These are phyloP conservation scores for Neoboletus subvelutipes DNA, from an alignment of 768 basidiomycete genomes.

Conservation along the genomic window DNA sequence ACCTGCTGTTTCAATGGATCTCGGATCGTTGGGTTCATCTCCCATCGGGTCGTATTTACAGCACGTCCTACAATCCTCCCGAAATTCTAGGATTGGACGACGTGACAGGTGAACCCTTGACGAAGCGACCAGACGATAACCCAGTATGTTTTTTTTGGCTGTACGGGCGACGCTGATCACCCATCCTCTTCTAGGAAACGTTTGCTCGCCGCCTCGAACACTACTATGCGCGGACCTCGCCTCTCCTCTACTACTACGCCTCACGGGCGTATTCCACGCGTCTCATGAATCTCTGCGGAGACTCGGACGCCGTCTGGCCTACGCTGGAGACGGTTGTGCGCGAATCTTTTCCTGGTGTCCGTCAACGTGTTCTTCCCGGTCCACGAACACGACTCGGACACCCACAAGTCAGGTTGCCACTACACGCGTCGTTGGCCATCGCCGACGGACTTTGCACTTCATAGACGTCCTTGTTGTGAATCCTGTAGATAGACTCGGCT, in stretches of 20 bases:
- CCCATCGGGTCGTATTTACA: slow-evolving; percentile 85
- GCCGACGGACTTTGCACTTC: slow-evolving; percentile 11
- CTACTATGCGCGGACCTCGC: slow-evolving; percentile 79
- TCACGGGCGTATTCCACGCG: slow-evolving; percentile 43
- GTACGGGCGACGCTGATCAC: slow-evolving; percentile 6
- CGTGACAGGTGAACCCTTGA: slow-evolving; percentile 77
- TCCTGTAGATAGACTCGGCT: neutral
- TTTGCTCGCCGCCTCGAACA: slow-evolving; percentile 71
- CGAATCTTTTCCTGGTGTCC: slow-evolving; percentile 52
- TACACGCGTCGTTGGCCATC: slow-evolving; percentile 7
- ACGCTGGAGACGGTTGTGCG: slow-evolving; percentile 62
- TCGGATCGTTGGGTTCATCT: slow-evolving; percentile 85
- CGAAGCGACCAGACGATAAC: slow-evolving; percentile 82
- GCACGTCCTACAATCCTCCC: slow-evolving; percentile 82
- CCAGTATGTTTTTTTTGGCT: slow-evolving; percentile 51
- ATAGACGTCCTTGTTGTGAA: slow-evolving; percentile 9
- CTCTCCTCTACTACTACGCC: slow-evolving; percentile 72
- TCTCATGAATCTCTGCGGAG: slow-evolving; percentile 59
- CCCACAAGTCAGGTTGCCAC: slow-evolving; percentile 15
- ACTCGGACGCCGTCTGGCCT: slow-evolving; percentile 83
- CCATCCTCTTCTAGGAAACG: slow-evolving; percentile 51
- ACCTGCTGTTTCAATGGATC: slow-evolving; percentile 77
- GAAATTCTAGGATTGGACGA: slow-evolving; percentile 78
- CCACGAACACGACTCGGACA: slow-evolving; percentile 19
- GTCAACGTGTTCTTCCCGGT: slow-evolving; percentile 41